Evolutionary conservation across 2,329 filamentous ascomycete species (phyloP).

Genomic region (Xylaria sp.): DNA sequence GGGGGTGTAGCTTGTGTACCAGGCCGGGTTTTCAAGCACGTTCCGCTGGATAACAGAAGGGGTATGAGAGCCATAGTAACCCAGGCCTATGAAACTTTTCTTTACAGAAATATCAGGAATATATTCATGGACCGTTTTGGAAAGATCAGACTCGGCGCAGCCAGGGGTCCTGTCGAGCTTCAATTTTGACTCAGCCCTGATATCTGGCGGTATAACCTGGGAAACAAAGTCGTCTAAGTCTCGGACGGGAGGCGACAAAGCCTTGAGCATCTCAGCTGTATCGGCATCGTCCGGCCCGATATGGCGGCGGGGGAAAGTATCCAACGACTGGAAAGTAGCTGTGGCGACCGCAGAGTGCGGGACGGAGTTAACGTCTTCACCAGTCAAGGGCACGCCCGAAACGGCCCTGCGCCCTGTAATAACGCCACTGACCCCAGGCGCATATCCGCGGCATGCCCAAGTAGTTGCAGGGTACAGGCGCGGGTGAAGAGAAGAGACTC

Average conservation of each 20-base stretch:
- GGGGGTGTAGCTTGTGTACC: slow-evolving; percentile 98
- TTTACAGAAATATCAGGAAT: slow-evolving; percentile 45
- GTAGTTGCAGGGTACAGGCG: slow-evolving; percentile 33
- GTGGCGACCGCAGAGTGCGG: slow-evolving; percentile 37
- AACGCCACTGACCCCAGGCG: slow-evolving; percentile 30
- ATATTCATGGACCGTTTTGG: slow-evolving; percentile 60
- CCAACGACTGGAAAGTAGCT: slow-evolving; percentile 52
- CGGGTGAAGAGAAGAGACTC: slow-evolving; percentile 37
- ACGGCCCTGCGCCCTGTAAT: slow-evolving; percentile 34
- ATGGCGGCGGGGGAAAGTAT: slow-evolving; percentile 82
- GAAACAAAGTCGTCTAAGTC: slow-evolving; percentile 84
- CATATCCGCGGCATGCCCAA: slow-evolving; percentile 41
- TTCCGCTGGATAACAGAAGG: slow-evolving; percentile 94
- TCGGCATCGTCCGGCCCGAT: slow-evolving; percentile 82
- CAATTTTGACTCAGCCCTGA: slow-evolving; percentile 74
- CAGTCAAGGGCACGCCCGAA: slow-evolving; percentile 28
- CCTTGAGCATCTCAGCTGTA: slow-evolving; percentile 80
- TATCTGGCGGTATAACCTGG: slow-evolving; percentile 83
- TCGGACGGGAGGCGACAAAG: slow-evolving; percentile 76
- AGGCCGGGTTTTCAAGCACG: slow-evolving; percentile 89
- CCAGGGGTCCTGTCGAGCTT: slow-evolving; percentile 61
- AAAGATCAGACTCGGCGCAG: slow-evolving; percentile 63
- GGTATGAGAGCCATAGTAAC: slow-evolving; percentile 87
- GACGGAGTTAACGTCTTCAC: slow-evolving; percentile 36
- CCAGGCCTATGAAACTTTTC: slow-evolving; percentile 79